Percentiles rank a stretch among this genome's conserved stretches.
phyloP scores from a whole-genome alignment of 192 early-diverging fungal species.

The Podila verticillata region DNA sequence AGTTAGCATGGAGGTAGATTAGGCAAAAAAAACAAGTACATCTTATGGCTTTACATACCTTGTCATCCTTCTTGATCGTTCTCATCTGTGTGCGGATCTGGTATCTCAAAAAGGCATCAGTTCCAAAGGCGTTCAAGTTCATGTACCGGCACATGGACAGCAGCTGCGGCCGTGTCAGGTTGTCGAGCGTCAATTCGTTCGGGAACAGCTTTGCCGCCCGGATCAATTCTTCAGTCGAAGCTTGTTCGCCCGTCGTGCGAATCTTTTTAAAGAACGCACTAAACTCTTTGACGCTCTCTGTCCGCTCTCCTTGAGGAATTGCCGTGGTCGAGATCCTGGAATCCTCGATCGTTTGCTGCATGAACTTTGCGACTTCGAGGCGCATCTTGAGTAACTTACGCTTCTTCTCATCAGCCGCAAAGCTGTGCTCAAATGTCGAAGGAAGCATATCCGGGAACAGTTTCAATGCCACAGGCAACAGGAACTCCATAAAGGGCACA shows the following conservation, averaged over 20 bases:
- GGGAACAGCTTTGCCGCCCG: constrained; percentile 87
- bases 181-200: constrained; percentile 90
- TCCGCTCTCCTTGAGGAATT: neutral
- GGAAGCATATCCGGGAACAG: constrained; percentile 98
- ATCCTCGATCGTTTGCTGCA: constrained; percentile 93
- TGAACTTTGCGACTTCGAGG: constrained; percentile 89
- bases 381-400: constrained; percentile 88
- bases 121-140: constrained; percentile 92
- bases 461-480: constrained; percentile 89
- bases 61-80: constrained; percentile 86
- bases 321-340: constrained; percentile 62
- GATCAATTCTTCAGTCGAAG: constrained; percentile 85
- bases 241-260: constrained; percentile 82
- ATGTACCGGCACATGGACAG: constrained; percentile 94
- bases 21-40: neutral
- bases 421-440: constrained; percentile 91
- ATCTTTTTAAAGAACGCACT: constrained; percentile 83
- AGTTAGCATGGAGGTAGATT: neutral
- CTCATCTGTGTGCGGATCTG: constrained; percentile 85
- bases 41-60: constrained; percentile 32
- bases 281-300: constrained; percentile 76
- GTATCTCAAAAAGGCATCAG: constrained; percentile 88
- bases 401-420: constrained; percentile 86
- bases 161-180: constrained; percentile 89
- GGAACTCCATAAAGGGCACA: constrained; percentile 94